These are phyloP conservation scores for Cyclotella atomus DNA, from an alignment of 108 stramenopile species.

Conservation along the genomic window DNA sequence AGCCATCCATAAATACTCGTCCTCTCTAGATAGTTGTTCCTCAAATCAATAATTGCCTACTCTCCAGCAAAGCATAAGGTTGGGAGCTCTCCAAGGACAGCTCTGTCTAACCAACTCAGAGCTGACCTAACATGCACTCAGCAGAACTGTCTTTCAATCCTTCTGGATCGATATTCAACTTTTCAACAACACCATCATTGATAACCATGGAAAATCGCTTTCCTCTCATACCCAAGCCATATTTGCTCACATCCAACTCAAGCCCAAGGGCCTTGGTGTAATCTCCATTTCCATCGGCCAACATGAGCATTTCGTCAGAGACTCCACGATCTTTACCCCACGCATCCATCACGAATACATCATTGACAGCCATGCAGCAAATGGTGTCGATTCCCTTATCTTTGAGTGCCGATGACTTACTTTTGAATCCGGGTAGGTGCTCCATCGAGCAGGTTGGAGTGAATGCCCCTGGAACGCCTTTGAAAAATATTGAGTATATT, in stretches of 20 bases:
- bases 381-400: conserved; percentile 15
- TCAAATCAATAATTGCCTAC: too few species aligned
- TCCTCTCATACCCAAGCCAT: conserved; percentile 22
- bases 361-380: conserved; percentile 18
- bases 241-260: conserved; percentile 11
- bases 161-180: conserved; percentile 22
- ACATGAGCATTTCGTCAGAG: conserved; percentile 17
- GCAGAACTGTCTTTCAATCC: conserved; percentile 8
- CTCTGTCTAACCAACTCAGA: conserved; percentile 1
- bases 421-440: conserved; percentile 20
- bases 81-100: neutral
- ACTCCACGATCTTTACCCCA: conserved; percentile 22
- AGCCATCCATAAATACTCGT: too few species aligned
- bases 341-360: conserved; percentile 21
- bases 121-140: conserved; percentile 21
- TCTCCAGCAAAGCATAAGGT: too few species aligned
- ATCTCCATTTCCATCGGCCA: conserved; percentile 24
- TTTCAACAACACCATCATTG: conserved; percentile 21
- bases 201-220: conserved; percentile 16
- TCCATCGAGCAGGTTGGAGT: conserved; percentile 20
- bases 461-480: conserved; percentile 20
- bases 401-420: conserved; percentile 13
- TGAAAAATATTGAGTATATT: neutral
- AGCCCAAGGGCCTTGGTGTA: conserved; percentile 15
- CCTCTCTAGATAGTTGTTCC: too few species aligned